phyloP scores from a whole-genome alignment of 768 basidiomycete genomes.

The Aureoboletus auriporus region DNA sequence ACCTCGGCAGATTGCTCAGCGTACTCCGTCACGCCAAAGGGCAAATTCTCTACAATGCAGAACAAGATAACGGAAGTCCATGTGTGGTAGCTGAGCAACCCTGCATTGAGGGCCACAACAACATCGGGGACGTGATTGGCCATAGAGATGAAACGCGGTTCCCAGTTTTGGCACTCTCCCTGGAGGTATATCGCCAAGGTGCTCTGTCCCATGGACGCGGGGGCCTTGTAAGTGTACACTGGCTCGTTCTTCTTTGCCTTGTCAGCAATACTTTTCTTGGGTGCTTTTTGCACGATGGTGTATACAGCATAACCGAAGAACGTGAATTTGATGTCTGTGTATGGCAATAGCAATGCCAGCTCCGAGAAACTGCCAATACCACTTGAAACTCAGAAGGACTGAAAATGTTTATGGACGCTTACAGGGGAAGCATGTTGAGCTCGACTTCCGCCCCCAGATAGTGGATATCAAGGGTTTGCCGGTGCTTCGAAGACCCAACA shows the following conservation, averaged over 20 bases:
- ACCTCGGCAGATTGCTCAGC: conserved; percentile 35
- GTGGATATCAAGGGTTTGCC: conserved; percentile 31
- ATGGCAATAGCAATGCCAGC: conserved; percentile 40
- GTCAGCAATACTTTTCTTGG: conserved; percentile 29
- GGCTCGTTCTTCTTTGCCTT: conserved; percentile 25
- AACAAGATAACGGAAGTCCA: conserved; percentile 37
- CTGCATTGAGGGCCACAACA: conserved; percentile 40
- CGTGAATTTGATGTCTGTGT: conserved; percentile 42
- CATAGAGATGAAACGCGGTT: conserved; percentile 19
- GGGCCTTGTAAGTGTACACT: conserved; percentile 35
- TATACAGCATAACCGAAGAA: conserved; percentile 36
- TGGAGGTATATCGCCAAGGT: conserved; percentile 36
- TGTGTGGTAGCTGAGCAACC: conserved; percentile 31
- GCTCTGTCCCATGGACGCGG: conserved; percentile 35
- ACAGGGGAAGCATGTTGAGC: conserved; percentile 39
- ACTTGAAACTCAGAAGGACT: not conserved
- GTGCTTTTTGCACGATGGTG: conserved; percentile 30
- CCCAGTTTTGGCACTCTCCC: conserved; percentile 24
- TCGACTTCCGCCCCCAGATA: conserved; percentile 39
- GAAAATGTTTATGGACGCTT: conserved; percentile 12
- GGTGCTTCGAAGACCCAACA: conserved; percentile 14
- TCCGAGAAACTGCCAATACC: conserved; percentile 38
- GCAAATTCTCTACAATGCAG: conserved; percentile 23
- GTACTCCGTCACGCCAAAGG: conserved; percentile 34
- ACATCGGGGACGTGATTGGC: conserved; percentile 33